Evolutionary conservation across 2,329 filamentous ascomycete species (phyloP).

Genomic region (Endoconidiophora polonica): DNA sequence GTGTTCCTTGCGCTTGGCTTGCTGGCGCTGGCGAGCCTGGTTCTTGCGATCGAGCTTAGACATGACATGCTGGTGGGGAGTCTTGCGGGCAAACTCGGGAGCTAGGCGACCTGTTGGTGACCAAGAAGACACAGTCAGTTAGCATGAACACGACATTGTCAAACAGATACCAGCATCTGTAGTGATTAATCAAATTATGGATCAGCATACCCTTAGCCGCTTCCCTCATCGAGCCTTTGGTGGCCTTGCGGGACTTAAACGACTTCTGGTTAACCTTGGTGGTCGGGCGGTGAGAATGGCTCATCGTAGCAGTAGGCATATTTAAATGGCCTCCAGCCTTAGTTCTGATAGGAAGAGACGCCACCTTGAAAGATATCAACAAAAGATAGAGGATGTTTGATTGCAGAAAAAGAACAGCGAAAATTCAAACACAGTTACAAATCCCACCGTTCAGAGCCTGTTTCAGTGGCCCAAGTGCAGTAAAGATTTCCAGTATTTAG

Average conservation of each 20-base stretch:
- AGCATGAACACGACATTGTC: background rate
- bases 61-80: constrained; percentile 91
- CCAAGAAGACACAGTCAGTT: constrained; percentile 1
- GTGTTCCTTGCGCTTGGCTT: constrained; percentile 70
- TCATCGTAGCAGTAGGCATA: constrained; percentile 48
- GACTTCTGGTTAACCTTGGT: constrained; percentile 78
- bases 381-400: background rate
- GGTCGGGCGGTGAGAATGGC: constrained; percentile 82
- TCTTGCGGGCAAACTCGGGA: constrained; percentile 60
- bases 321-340: constrained; percentile 60
- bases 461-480: no score
- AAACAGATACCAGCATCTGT: background rate
- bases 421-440: no score
- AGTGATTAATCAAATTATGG: background rate
- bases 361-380: constrained; percentile 29
- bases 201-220: constrained; percentile 55
- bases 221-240: constrained; percentile 75
- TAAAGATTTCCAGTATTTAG: no score
- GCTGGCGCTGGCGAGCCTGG: constrained; percentile 78
- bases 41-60: constrained; percentile 92
- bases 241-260: constrained; percentile 84
- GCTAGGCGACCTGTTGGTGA: constrained; percentile 52
- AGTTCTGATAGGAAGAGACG: constrained; percentile 68
- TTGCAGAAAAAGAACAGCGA: background rate
- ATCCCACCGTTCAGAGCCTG: background rate